phyloP scores from a whole-genome alignment of 352 stramenopile genomes.

The Phytophthora palmivora region DNA sequence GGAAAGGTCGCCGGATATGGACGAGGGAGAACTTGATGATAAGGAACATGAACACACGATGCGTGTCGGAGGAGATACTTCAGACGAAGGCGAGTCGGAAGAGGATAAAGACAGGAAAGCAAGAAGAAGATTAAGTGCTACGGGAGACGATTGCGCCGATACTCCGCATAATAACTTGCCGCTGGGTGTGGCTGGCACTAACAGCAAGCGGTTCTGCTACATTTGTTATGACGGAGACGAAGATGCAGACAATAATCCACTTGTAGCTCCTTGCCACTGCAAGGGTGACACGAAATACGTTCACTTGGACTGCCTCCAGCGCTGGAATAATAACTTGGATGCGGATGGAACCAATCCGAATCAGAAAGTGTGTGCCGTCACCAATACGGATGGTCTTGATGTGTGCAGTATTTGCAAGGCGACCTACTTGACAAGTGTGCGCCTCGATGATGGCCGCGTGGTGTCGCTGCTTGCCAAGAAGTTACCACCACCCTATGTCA shows the following conservation, averaged over 20 bases:
- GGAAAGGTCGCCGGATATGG: constrained; percentile 35
- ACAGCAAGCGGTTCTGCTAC: constrained; percentile 87
- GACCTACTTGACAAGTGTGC: constrained; percentile 91
- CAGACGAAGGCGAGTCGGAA: constrained; percentile 81
- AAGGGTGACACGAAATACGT: constrained; percentile 94
- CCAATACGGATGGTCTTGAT: constrained; percentile 88
- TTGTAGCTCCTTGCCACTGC: constrained; percentile 92
- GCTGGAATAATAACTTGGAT: constrained; percentile 92
- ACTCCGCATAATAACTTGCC: constrained; percentile 31
- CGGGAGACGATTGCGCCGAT: constrained; percentile 20
- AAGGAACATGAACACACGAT: constrained; percentile 37
- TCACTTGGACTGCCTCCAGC: constrained; percentile 92
- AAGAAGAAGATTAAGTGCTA: constrained; percentile 25
- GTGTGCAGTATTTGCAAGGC: constrained; percentile 93
- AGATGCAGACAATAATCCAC: constrained; percentile 83
- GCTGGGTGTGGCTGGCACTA: constrained; percentile 49
- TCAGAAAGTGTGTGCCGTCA: constrained; percentile 90
- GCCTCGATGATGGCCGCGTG: constrained; percentile 84
- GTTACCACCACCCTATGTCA: constrained; percentile 89
- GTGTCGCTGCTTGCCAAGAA: constrained; percentile 90
- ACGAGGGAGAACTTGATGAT: constrained; percentile 47
- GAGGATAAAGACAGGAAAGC: constrained; percentile 73
- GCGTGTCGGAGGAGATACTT: constrained; percentile 62
- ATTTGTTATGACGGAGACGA: constrained; percentile 94
- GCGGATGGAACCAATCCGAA: constrained; percentile 80